Evolutionary conservation across 2,329 filamentous ascomycete species (phyloP).

Genomic region (Scedosporium aurantiacum): DNA sequence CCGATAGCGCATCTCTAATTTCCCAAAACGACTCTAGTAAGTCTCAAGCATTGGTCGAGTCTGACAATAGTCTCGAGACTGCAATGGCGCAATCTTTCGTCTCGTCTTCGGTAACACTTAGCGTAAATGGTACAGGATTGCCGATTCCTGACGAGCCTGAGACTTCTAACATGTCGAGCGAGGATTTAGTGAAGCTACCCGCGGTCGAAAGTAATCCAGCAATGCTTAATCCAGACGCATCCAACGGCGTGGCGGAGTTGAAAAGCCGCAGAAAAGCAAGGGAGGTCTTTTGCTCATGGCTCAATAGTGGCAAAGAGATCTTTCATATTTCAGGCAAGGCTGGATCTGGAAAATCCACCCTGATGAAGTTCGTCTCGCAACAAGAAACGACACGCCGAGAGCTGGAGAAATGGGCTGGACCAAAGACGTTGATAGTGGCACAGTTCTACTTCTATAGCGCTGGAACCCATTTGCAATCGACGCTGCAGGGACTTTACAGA

Average conservation of each 20-base stretch:
- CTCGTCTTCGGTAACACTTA: too few species aligned
- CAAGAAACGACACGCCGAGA: neutral
- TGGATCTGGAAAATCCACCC: constrained; percentile 8
- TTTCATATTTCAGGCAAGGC: constrained; percentile 8
- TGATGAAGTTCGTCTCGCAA: constrained; percentile 7
- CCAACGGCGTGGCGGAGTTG: neutral
- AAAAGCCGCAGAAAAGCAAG: neutral
- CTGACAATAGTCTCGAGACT: too few species aligned
- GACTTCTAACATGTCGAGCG: too few species aligned
- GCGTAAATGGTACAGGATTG: too few species aligned
- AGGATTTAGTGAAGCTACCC: too few species aligned
- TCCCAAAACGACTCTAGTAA: too few species aligned
- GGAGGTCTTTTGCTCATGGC: neutral
- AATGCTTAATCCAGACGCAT: too few species aligned
- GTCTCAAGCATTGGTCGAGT: too few species aligned
- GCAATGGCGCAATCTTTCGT: too few species aligned
- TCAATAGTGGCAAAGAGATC: neutral
- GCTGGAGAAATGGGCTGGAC: neutral
- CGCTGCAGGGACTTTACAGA: constrained; percentile 3
- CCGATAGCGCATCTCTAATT: too few species aligned
- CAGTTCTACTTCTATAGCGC: constrained; percentile 9
- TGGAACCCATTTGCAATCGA: constrained; percentile 4
- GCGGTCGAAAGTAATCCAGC: too few species aligned
- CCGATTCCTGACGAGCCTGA: too few species aligned
- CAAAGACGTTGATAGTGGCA: neutral